phyloP scores from a whole-genome alignment of 768 basidiomycete species.

The Mrakia hoshinonis region DNA sequence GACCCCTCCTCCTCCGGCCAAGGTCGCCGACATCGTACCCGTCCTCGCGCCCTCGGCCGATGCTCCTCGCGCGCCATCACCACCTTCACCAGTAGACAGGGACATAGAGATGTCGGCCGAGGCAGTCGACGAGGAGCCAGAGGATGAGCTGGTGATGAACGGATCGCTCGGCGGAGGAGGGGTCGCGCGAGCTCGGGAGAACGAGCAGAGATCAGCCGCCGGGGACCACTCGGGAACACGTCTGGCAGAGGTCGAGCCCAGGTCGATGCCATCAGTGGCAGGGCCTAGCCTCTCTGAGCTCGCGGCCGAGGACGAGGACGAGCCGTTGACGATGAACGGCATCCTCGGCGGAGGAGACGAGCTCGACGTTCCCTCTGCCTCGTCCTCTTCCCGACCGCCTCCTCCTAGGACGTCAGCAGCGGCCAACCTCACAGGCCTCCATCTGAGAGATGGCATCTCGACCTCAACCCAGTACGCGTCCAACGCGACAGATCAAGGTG shows the following conservation, averaged over 20 bases:
- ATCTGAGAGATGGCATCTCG: background rate
- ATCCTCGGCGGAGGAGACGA: background rate
- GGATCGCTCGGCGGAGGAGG: conserved; percentile 4
- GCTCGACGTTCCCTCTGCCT: background rate
- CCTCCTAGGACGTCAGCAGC: conserved; percentile 3
- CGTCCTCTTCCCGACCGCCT: background rate
- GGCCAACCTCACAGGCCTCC: conserved; percentile 1
- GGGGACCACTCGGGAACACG: background rate
- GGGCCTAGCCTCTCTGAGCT: background rate
- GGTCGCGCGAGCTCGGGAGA: background rate
- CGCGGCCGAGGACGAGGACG: background rate
- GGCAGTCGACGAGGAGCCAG: background rate
- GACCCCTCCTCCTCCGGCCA: too few species aligned
- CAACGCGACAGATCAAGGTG: background rate
- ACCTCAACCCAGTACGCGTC: background rate
- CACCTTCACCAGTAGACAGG: background rate
- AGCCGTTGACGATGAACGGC: conserved; percentile 3
- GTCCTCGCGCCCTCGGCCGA: too few species aligned
- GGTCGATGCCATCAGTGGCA: background rate
- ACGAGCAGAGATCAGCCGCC: background rate
- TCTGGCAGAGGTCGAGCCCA: background rate
- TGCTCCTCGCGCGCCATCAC: background rate
- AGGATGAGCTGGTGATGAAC: conserved; percentile 12
- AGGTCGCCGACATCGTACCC: too few species aligned
- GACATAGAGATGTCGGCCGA: background rate